Percentiles rank a stretch among this genome's conserved stretches.
phyloP scores from a whole-genome alignment of 2,329 filamentous ascomycete species.

The Penicillium sclerotigenum region DNA sequence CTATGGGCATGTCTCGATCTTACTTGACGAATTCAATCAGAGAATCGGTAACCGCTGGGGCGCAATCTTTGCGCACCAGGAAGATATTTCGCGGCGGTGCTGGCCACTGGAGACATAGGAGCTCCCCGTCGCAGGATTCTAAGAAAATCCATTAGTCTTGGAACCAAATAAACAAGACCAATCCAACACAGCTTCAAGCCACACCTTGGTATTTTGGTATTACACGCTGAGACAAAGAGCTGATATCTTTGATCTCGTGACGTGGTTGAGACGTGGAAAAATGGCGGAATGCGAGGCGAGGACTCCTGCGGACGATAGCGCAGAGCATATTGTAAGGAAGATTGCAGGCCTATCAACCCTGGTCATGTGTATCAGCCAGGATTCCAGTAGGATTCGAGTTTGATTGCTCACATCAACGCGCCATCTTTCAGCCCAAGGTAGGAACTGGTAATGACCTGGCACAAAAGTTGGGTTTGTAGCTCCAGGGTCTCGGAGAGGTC shows the following conservation, averaged over 20 bases:
- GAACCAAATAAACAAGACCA: neutral
- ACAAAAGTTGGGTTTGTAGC: neutral
- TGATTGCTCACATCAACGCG: conserved; percentile 4
- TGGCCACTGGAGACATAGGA: conserved; percentile 66
- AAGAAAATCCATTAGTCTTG: conserved; percentile 8
- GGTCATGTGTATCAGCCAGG: conserved; percentile 3
- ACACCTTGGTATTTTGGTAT: conserved; percentile 64
- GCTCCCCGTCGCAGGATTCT: conserved; percentile 58
- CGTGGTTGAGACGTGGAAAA: conserved; percentile 44
- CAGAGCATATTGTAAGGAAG: conserved; percentile 19
- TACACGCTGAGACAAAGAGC: conserved; percentile 49
- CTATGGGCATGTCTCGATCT: neutral
- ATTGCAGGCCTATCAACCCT: neutral
- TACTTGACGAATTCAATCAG: conserved; percentile 57
- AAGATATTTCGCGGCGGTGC: conserved; percentile 66
- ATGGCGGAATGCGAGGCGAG: conserved; percentile 24
- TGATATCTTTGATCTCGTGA: conserved; percentile 46
- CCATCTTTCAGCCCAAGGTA: neutral
- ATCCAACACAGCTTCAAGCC: conserved; percentile 16
- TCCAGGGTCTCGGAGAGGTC: neutral
- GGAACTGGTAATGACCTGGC: neutral
- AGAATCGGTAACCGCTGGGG: conserved; percentile 53
- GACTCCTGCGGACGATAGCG: conserved; percentile 13
- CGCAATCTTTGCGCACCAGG: conserved; percentile 64
- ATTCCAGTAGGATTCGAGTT: neutral